Evolutionary conservation across 106 monocot species (phyloP).

Genomic region (Dioscorea dumetorum): DNA sequence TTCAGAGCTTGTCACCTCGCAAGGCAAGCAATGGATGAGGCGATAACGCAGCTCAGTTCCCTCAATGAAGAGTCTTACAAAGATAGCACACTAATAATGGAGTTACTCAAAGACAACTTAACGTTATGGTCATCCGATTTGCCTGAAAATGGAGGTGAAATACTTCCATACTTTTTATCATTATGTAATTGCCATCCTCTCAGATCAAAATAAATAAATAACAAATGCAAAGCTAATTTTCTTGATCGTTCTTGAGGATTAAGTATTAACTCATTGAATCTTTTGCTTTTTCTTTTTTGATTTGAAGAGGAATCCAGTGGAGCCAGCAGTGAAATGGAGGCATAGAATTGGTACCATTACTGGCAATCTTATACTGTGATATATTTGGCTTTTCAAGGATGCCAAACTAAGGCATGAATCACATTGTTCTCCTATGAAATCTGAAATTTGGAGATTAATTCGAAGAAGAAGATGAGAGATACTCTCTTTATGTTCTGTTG

Average conservation of each 20-base stretch:
- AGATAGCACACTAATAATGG: constrained; percentile 4
- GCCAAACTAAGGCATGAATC: too few relatives aligned
- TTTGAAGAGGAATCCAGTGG: not conserved
- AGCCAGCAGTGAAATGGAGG: constrained; percentile 1
- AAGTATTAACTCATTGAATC: not conserved
- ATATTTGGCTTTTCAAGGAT: too few relatives aligned
- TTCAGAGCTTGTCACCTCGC: constrained; percentile 13
- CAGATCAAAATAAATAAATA: too few relatives aligned
- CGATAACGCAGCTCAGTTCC: not conserved
- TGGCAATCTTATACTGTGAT: not conserved
- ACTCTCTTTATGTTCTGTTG: too few relatives aligned
- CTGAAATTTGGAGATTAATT: too few relatives aligned
- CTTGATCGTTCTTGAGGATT: not conserved
- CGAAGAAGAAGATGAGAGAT: too few relatives aligned
- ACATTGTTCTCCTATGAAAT: too few relatives aligned
- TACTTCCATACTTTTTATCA: too few relatives aligned
- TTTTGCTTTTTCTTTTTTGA: not conserved
- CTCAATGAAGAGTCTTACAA: constrained; percentile 5
- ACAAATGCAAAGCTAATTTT: too few relatives aligned
- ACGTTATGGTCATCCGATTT: constrained; percentile 8
- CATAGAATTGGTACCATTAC: not conserved
- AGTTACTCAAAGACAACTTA: constrained; percentile 7
- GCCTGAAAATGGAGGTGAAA: constrained; percentile 1
- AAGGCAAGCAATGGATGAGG: constrained; percentile 9
- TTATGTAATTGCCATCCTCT: not conserved